phyloP scores from a whole-genome alignment of 2,329 filamentous ascomycete species.

The Phyllosticta citribraziliensis region DNA sequence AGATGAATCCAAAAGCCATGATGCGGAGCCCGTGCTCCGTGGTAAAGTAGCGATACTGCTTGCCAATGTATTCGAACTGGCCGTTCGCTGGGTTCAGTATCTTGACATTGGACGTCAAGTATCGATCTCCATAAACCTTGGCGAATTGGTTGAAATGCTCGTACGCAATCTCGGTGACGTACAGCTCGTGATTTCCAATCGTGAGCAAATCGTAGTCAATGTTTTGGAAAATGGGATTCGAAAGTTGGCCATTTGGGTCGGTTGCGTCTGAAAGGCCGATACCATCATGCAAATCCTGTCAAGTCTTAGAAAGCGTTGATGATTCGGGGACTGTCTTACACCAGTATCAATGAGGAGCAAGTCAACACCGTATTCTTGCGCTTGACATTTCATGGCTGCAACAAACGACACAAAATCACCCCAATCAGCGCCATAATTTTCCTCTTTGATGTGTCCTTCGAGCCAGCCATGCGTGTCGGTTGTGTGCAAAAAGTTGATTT shows the following conservation, averaged over 20 bases:
- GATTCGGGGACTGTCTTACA: conserved; percentile 13
- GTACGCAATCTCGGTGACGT: conserved; percentile 52
- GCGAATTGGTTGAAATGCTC: conserved; percentile 52
- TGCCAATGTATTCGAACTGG: conserved; percentile 37
- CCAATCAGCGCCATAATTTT: conserved; percentile 57
- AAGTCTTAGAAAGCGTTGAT: not conserved
- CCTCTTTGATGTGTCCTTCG: conserved; percentile 50
- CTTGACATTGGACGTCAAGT: conserved; percentile 45
- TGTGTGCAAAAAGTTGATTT: conserved; percentile 58
- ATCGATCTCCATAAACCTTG: conserved; percentile 45
- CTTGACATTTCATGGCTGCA: conserved; percentile 50
- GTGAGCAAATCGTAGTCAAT: conserved; percentile 46
- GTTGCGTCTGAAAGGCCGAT: conserved; percentile 54
- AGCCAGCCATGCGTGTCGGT: conserved; percentile 55
- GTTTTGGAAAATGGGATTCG: conserved; percentile 43
- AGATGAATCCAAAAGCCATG: conserved; percentile 44
- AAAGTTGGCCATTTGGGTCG: conserved; percentile 44
- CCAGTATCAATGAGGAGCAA: conserved; percentile 52
- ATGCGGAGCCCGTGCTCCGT: conserved; percentile 40
- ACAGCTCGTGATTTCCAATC: conserved; percentile 57
- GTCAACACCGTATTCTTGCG: conserved; percentile 47
- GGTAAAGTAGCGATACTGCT: conserved; percentile 41
- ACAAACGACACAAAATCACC: conserved; percentile 55
- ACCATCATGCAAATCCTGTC: conserved; percentile 54
- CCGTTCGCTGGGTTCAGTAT: conserved; percentile 35